Base-by-base conservation (phyloP, 331 rosid genomes). In the Quercus tomentella region DNA sequence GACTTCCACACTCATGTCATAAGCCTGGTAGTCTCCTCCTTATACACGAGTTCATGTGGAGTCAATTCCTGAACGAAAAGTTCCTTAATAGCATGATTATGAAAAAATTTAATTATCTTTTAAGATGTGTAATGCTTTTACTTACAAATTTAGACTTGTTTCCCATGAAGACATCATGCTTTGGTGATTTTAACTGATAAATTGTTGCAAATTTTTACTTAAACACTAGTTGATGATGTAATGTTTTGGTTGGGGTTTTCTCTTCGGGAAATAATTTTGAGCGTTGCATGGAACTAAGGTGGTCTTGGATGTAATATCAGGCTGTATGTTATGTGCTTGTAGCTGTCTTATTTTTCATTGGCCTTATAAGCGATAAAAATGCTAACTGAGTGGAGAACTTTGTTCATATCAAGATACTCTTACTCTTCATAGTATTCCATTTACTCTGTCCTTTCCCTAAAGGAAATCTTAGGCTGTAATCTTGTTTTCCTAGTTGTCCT, bases 231-330 rank as follows among this genome's bases (percentile, higher is more conserved):
- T 37, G 45, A 37, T 37, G 11, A 37, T 37, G 45, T 37, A 37
- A 37, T 37, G 12, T 37, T 37, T 85, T 95, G 71, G 67, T 95
- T 73, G 99, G 97, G 61, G 96, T 92, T 56, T 93, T 91, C 75
- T 95, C 97, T 60, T 85, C 94, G 4, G 99, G 93, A 83, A 95
- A 95, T 83, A 91, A 95, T 87, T 95, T 95, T 85, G 91, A 92
- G 82, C 92, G 94, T 30, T 86, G 97, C 77, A 95, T 92, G 98
- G 99, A 97, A 14, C 75, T 95, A 26, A 86, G 99, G 89, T 88
- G 97, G 85, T 83, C 99, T 84, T 95, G 99, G 99, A 93, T 95
- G 97, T 97, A 93, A 65, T 91, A 90, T n/a, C 83, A 87, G 77
- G 92, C 87, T 79, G 93, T 95, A 74, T 92, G 90, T 61, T 86